Base-by-base conservation (phyloP, 257 asterid genomes). In the Solanum paucissectum region DNA sequence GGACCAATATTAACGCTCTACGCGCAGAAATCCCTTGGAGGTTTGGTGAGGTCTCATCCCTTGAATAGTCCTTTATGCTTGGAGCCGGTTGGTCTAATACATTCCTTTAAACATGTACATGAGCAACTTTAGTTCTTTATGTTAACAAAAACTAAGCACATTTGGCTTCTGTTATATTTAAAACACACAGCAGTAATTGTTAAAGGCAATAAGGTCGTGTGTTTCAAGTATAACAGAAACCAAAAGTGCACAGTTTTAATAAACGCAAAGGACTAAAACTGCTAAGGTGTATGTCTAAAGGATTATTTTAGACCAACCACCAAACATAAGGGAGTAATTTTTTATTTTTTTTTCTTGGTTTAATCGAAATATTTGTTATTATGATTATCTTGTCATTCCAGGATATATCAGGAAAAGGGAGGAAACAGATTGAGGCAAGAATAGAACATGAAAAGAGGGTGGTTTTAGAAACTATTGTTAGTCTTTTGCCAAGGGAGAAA, bases 11-110 rank as follows among this genome's bases (percentile, higher is more conserved):
- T 96, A 16, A 94, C 91, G 98, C 88, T 95, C 55, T 96, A 96
- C n/a, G 98, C 94, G 0, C 98, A 95, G 91, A 96, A 94, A 88
- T 92, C 98, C 64, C 96, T 96, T 87, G 96, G 96, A 89, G 97
- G 95, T 89, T 91, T 96, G 99, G 99, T 96, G 94, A 94, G 97
- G 88, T 87, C 92, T 92, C 89, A 37, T 58, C 87, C 91, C 90
- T n/a, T 14, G 27, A 66, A 38, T 12, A 69, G 76, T 69, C 37
- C 76, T 29, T 29, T 69, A 29, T 69, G 77, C n/a, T 7, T 33
- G n/a, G 40, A 71, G 32, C 32, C 32, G 77, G 6, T 71, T 71
- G 77, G 77, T 33, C 64, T 55, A 13, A 14, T 69, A 29, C 76
- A 29, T 69, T 32, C n/a, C 6, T 69, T 29, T 32, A 69, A 69